These are phyloP conservation scores for Endocalyx cinctus DNA, from an alignment of 2,329 filamentous ascomycete species.

Conservation along the genomic window DNA sequence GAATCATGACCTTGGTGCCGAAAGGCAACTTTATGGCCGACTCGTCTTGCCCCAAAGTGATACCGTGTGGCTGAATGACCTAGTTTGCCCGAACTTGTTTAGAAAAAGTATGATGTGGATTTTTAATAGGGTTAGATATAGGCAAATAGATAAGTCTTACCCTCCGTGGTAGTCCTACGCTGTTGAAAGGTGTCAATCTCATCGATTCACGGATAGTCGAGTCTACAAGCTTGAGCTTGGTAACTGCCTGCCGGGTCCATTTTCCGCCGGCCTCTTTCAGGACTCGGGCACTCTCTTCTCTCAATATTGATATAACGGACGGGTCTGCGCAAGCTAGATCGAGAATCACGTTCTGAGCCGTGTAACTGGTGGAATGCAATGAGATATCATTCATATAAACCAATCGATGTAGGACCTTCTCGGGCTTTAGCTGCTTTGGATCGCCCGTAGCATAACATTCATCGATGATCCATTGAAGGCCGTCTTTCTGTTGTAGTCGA, in stretches of 20 bases:
- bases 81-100: too few relatives aligned
- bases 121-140: too few relatives aligned
- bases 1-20: too few relatives aligned
- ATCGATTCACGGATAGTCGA: conserved; percentile 9
- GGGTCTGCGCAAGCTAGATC: conserved; percentile 3
- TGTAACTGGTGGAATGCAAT: conserved; percentile 4
- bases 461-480: conserved; percentile 10
- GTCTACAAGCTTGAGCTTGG: conserved; percentile 5
- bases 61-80: too few relatives aligned
- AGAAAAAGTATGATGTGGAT: too few relatives aligned
- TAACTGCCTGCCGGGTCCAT: conserved; percentile 5
- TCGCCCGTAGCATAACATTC: conserved; percentile 5
- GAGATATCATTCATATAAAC: conserved; percentile 8
- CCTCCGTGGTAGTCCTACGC: conserved; percentile 4
- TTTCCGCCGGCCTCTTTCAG: too few relatives aligned
- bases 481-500: conserved; percentile 4
- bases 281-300: too few relatives aligned
- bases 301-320: too few relatives aligned
- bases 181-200: conserved; percentile 3
- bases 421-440: conserved; percentile 3
- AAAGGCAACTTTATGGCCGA: too few relatives aligned
- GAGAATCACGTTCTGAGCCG: conserved; percentile 4
- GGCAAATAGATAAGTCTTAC: conserved; percentile 7
- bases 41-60: too few relatives aligned
- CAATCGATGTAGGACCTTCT: conserved; percentile 2